Conservation (phyloP, 192 early-diverging fungal genomes). For the Radiomyces spectabilis region DNA sequence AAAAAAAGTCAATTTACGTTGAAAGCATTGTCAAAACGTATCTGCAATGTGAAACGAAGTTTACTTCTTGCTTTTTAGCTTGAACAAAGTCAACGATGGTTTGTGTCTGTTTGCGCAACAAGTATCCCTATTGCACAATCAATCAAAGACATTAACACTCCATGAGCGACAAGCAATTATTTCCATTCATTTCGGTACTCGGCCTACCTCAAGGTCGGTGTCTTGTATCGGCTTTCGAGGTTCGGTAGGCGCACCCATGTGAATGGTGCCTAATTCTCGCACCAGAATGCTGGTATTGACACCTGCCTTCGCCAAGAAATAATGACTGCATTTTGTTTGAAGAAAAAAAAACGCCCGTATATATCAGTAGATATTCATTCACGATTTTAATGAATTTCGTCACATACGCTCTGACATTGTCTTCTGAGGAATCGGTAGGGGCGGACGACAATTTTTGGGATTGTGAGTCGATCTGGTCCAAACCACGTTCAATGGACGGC, state of each 20-base stretch:
- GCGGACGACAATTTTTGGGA: slow-evolving; percentile 65
- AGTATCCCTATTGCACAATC: slow-evolving; percentile 38
- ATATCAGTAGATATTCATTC: neutral
- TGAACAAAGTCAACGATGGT: slow-evolving; percentile 72
- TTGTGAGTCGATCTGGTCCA: slow-evolving; percentile 84
- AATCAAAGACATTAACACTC: neutral
- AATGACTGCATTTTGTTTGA: slow-evolving; percentile 33
- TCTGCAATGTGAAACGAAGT: neutral
- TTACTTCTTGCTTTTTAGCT: slow-evolving; percentile 47
- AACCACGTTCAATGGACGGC: slow-evolving; percentile 73
- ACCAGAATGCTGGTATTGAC: slow-evolving; percentile 69
- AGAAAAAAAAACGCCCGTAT: neutral
- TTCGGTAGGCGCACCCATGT: slow-evolving; percentile 68
- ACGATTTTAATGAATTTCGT: neutral
- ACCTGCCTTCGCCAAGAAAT: slow-evolving; percentile 71
- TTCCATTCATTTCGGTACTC: neutral
- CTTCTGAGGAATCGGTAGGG: slow-evolving; percentile 25
- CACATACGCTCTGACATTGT: slow-evolving; percentile 40
- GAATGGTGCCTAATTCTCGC: slow-evolving; percentile 52
- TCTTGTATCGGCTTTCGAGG: slow-evolving; percentile 66
- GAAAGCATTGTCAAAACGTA: neutral
- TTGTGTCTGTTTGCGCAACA: slow-evolving; percentile 69
- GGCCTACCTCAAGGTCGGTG: slow-evolving; percentile 65
- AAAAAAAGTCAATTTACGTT: neutral
- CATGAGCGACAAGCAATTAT: neutral